phyloP scores from a whole-genome alignment of 768 basidiomycete species.

The Leccinum imitatum region DNA sequence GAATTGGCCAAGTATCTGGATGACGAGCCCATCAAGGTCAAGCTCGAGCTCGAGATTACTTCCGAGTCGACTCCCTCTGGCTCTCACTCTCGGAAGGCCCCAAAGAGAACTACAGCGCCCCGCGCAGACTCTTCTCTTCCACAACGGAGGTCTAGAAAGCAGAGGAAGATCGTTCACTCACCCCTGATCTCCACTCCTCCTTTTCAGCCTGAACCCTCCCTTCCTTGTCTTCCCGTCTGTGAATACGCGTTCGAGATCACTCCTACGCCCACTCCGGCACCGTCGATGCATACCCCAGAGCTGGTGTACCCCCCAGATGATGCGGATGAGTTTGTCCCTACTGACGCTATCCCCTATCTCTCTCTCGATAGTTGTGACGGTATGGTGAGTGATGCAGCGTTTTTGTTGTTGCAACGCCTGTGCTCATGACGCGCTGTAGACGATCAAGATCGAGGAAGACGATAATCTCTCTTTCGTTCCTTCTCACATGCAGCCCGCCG shows the following conservation, averaged over 20 bases:
- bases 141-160: slow-evolving; percentile 12
- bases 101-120: slow-evolving; percentile 11
- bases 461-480: slow-evolving; percentile 16
- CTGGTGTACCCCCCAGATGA: slow-evolving; percentile 9
- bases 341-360: slow-evolving; percentile 36
- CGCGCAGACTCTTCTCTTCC: slow-evolving; percentile 2
- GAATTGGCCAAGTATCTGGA: slow-evolving; percentile 27
- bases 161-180: background rate
- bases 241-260: slow-evolving; percentile 3
- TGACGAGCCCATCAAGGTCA: slow-evolving; percentile 2
- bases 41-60: background rate
- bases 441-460: background rate
- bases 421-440: slow-evolving; percentile 18
- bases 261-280: background rate
- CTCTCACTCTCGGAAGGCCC: background rate
- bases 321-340: slow-evolving; percentile 32
- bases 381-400: slow-evolving; percentile 17
- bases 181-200: slow-evolving; percentile 1
- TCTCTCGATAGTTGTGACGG: slow-evolving; percentile 25
- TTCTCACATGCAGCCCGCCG: slow-evolving; percentile 22
- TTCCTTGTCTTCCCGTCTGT: background rate
- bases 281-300: slow-evolving; percentile 20
- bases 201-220: slow-evolving; percentile 1
- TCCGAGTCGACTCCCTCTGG: background rate
- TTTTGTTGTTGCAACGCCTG: background rate